Base-by-base conservation (phyloP, 345 rosid genomes). In the Conringia planisiliqua region DNA sequence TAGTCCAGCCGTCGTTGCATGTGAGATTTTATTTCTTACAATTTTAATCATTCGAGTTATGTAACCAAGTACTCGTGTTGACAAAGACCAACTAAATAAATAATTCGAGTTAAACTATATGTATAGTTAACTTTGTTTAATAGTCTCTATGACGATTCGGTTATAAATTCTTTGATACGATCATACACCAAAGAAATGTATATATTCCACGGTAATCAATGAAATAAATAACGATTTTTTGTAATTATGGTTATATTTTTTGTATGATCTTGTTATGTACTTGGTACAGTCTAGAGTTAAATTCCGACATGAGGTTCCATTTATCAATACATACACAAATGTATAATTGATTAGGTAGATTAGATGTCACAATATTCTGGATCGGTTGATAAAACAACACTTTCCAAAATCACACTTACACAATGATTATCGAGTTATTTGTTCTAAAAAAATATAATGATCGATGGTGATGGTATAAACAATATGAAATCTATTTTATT, bases 341-440 rank as follows among this genome's bases (percentile, higher is more conserved):
- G 26, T 29, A 55, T 69, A 26, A 62, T 44, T 70, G 71, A 77
- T 63, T 70, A 46, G 80, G 71, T 70, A 56, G 66, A 39, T 47
- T 77, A 70, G 12, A 70, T 70, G 80, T 77, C 70, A 70, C 36
- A 40, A 56, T 77, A 69, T 29, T 62, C 59, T 36, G 75, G 75
- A 70, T 63, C 7, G 76, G 76, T 77, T 77, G 76, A 63, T 77
- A 47, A 76, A 77, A 70, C 71, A 27, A 63, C 80, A 70, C 71
- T 61, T 55, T 77, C 71, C 29, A 70, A 62, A 52, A 62, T 69
- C 51, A 55, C 7, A 42, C 24, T 55, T 4, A 42, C 30, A 43
- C 58, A 76, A 62, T 77, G 36, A 55, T 76, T 70, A 66, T 18
- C 17, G 48, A 22, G 70, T 55, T 70, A 27, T 33, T 44, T 54